Base-by-base conservation (phyloP, 768 basidiomycete genomes). In the Termitomyces sp. region DNA sequence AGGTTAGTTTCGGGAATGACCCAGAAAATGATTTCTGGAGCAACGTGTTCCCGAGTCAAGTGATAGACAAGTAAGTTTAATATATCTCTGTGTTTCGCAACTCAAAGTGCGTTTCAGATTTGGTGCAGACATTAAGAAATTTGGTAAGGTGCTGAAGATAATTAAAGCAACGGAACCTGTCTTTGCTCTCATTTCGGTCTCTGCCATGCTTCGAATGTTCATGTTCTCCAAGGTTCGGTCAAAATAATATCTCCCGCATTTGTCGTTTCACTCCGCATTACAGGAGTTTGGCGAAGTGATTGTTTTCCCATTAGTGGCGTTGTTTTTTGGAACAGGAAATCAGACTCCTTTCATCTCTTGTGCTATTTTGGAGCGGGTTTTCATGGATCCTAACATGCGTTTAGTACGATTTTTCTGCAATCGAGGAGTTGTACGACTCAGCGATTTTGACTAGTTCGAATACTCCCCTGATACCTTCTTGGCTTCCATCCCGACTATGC, bases 311-410 rank as follows among this genome's bases (percentile, higher is more conserved):
- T 66, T 71, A 13, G 68, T 69, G 32, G 71, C 70, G 16, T 63
- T 71, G 48, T 73, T 73, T 58, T 71, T 73, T 58, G 72, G 71
- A 32, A 71, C 72, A 33, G 71, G 72, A 14, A 73, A 73, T 26
- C 72, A 73, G 46, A 73, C 71, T 4, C 71, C 72, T 36, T 73
- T 68, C 61, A 68, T 73, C 32, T 72, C 71, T 14, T 72, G 67
- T 6, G 70, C 71, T 10, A 73, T 72, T 20, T 61, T 72, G 10
- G 71, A 70, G 41, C 69, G 72, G 36, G 69, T 73, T 30, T 73
- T 72, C 55, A 73, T 72, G 69, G 71, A 73, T 53, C 69, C 68
- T 14, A 72, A 70, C 56, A 71, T 73, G 72, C 68, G 71, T 50
- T 61, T 72, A 57, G 69, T 69, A 47, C n/a, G 46, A 35, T 26